Conservation (phyloP, 2,329 filamentous ascomycete species). For the Westerdykella ornata region DNA sequence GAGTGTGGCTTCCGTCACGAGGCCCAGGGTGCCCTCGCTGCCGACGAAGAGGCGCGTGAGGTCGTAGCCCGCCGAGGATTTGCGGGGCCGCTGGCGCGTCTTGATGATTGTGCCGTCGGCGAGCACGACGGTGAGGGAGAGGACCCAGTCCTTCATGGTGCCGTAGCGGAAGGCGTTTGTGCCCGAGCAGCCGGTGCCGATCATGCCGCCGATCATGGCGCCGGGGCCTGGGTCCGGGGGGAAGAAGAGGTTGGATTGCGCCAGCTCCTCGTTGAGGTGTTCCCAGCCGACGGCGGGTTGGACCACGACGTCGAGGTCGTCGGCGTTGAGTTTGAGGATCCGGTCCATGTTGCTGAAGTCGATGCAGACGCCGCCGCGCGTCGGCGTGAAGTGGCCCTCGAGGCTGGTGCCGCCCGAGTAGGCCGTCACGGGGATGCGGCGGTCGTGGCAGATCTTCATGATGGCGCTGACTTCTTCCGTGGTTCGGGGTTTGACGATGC, state of each 20-base stretch:
- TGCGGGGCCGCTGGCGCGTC: constrained; percentile 79
- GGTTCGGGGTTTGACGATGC: constrained; percentile 67
- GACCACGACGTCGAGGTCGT: constrained; percentile 53
- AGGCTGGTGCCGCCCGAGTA: constrained; percentile 85
- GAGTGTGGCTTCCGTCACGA: constrained; percentile 84
- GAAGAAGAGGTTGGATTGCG: constrained; percentile 67
- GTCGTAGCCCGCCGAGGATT: constrained; percentile 88
- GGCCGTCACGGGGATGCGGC: constrained; percentile 76
- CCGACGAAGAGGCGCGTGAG: constrained; percentile 85
- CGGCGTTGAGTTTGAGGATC: constrained; percentile 68
- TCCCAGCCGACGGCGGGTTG: constrained; percentile 77
- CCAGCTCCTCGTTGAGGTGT: constrained; percentile 69
- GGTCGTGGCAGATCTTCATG: constrained; percentile 79
- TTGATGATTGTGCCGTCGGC: constrained; percentile 87
- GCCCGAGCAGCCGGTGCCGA: constrained; percentile 68
- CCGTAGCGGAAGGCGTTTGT: constrained; percentile 91
- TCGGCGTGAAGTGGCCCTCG: constrained; percentile 82
- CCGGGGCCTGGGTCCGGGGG: constrained; percentile 86
- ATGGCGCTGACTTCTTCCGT: constrained; percentile 81
- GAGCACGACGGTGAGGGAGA: constrained; percentile 78
- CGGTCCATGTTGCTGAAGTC: constrained; percentile 83
- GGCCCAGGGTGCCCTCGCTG: constrained; percentile 81
- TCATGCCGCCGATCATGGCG: constrained; percentile 87
- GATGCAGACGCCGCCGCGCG: constrained; percentile 73
- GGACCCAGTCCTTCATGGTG: constrained; percentile 91